Evolutionary conservation across 2,329 filamentous ascomycete genomes (phyloP), one percentile per base, ranked within the genome.

Genomic region (Aspergillus proliferans): DNA sequence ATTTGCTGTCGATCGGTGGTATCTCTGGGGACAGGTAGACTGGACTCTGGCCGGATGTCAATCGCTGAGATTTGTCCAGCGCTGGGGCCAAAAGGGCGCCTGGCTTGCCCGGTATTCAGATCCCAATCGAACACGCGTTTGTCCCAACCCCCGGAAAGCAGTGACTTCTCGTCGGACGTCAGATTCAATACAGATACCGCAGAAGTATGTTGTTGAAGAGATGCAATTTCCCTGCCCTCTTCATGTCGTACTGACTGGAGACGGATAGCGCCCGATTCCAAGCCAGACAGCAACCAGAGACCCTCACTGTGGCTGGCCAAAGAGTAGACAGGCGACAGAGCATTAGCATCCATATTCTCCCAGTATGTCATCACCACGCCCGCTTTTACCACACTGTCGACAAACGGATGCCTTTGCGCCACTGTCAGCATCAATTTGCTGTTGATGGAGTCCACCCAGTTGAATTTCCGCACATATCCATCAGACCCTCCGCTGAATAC

Each of bases 71-170:
- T 90, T 64, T 98, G 93, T 5, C 87, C 78, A 12, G 85, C 87
- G 47, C 79, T 88, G 2, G 86, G 85, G 43, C 85, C 83, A 61
- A 93, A 98, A 4, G 80, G 79, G 9, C 91, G 81, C 55, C 83
- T 84, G 6, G 86, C 77, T 59, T 86, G 78, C 0, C 93, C 93
- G 1, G 83, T 93, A 61, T 97, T 89, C 22, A 98, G 70, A 66
- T 97, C 93, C 93, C 93, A 98, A 65, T 97, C 91, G 47, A 90
- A 81, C 1, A 97, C 85, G 15, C 82, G 87, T 71, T 95, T 97
- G 69, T 98, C 93, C 93, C 93, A 98, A 65, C 90, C 92, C 3
- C 93, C 93, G 30, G 90, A 96, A 7, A 98, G 70, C 3, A 97
- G 81, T 36, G 86, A 91, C 61, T 80, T 85, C 72, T 98, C 93